These are phyloP conservation scores for Coix lacrymajobi DNA, from an alignment of 176 grass and related monocot genomes.

Conservation along the genomic window DNA sequence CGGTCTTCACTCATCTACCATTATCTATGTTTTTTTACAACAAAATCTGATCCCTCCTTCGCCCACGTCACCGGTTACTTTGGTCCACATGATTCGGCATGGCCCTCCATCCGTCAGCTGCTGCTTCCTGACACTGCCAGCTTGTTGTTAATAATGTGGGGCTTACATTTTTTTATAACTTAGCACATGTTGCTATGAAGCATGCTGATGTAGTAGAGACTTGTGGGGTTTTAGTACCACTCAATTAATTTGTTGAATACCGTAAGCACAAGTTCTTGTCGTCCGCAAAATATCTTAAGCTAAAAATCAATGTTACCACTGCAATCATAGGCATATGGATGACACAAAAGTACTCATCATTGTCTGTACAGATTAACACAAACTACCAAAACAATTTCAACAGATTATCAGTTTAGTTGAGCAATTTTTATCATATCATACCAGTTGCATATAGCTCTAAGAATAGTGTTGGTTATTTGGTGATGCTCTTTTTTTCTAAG, in stretches of 20 bases:
- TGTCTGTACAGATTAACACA: neutral
- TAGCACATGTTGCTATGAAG: neutral
- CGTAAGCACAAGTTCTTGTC: neutral
- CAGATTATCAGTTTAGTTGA: neutral
- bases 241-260: slow-evolving; percentile 12
- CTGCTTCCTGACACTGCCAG: too few relatives aligned
- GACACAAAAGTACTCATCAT: neutral
- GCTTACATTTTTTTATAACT: neutral
- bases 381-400: neutral
- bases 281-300: neutral
- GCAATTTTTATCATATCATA: neutral
- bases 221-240: neutral
- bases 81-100: too few relatives aligned
- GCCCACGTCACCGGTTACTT: too few relatives aligned
- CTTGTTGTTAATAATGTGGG: neutral
- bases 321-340: neutral
- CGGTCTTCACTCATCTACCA: neutral
- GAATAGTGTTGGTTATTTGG: neutral
- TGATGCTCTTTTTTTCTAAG: neutral
- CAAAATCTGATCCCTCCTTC: too few relatives aligned
- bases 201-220: neutral
- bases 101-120: too few relatives aligned
- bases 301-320: neutral
- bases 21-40: too few relatives aligned
- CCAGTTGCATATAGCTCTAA: neutral